Conservation (phyloP, 2,329 filamentous ascomycete genomes). For the Pseudogymnoascus sp. region DNA sequence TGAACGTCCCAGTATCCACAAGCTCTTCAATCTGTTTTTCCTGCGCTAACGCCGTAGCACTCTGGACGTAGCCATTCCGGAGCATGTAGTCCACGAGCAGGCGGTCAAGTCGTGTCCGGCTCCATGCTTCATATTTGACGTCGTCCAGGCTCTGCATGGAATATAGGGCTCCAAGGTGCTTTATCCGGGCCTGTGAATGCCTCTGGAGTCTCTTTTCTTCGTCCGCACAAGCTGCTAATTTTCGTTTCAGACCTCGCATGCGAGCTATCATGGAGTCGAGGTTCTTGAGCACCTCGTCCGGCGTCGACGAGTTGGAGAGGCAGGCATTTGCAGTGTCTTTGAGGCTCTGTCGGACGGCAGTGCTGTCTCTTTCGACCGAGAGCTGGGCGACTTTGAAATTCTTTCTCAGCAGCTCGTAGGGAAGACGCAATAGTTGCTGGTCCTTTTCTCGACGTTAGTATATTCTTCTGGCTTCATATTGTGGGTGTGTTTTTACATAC, state of each 20-base stretch:
- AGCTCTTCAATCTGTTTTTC: constrained; percentile 71
- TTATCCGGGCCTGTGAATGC: constrained; percentile 66
- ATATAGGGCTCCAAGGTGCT: constrained; percentile 75
- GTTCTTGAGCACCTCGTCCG: constrained; percentile 66
- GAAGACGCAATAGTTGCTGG: constrained; percentile 86
- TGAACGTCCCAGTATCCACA: constrained; percentile 83
- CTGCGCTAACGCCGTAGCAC: constrained; percentile 63
- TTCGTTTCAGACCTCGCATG: constrained; percentile 81
- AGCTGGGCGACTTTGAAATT: constrained; percentile 86
- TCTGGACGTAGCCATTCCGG: constrained; percentile 71
- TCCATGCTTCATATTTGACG: constrained; percentile 91
- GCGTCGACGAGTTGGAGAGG: constrained; percentile 50
- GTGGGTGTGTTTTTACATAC: constrained; percentile 35
- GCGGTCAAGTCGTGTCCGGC: constrained; percentile 68
- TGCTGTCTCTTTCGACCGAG: constrained; percentile 63
- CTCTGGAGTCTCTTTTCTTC: constrained; percentile 72
- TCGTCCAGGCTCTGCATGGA: constrained; percentile 74
- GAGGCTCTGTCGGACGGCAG: constrained; percentile 51
- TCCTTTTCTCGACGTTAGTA: constrained; percentile 47
- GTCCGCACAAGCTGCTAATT: constrained; percentile 66
- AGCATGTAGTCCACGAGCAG: constrained; percentile 89
- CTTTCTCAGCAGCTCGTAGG: constrained; percentile 84
- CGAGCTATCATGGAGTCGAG: constrained; percentile 78
- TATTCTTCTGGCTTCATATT: constrained; percentile 5
- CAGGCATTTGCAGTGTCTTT: constrained; percentile 59